Evolutionary conservation across 2,329 filamentous ascomycete species (phyloP).

Genomic region (Reticulascus tulasneorum): DNA sequence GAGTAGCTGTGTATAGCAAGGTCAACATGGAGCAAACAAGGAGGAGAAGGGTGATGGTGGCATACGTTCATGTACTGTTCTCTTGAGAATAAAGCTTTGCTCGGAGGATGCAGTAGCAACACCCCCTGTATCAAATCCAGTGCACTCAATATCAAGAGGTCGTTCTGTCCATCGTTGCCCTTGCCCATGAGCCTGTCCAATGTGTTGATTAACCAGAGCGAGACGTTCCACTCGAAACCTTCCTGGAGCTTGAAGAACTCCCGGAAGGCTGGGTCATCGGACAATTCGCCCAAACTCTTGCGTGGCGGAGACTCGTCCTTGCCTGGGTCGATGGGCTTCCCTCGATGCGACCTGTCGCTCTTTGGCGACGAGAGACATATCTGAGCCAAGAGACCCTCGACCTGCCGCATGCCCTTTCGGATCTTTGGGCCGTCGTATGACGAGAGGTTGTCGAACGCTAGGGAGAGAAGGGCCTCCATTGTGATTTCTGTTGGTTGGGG

Average conservation of each 20-base stretch:
- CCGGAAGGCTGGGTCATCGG: conserved; percentile 81
- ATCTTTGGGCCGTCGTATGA: conserved; percentile 88
- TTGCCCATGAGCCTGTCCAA: conserved; percentile 83
- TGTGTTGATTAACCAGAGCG: conserved; percentile 77
- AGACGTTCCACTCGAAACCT: conserved; percentile 97
- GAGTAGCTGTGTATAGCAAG: conserved; percentile 55
- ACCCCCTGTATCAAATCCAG: conserved; percentile 87
- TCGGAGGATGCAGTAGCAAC: conserved; percentile 84
- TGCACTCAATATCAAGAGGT: conserved; percentile 81
- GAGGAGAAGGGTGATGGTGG: conserved; percentile 5
- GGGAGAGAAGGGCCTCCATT: conserved; percentile 89
- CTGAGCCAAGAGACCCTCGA: conserved; percentile 89
- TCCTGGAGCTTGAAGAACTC: conserved; percentile 97
- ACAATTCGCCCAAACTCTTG: conserved; percentile 67
- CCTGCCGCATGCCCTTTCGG: conserved; percentile 87
- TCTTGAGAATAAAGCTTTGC: conserved; percentile 78
- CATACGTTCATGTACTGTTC: conserved; percentile 91
- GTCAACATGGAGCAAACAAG: no score
- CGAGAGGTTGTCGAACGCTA: conserved; percentile 94
- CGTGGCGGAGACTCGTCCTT: conserved; percentile 27
- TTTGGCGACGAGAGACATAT: conserved; percentile 70
- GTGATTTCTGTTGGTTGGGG: conserved; percentile 17
- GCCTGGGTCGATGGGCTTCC: conserved; percentile 14
- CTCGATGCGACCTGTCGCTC: conserved; percentile 14
- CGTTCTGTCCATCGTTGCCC: conserved; percentile 76